A percentile compares a stretch with the other conserved stretches of the same genome.
Conservation (phyloP, 306 rosid species). For the Malus sieversii region DNA sequence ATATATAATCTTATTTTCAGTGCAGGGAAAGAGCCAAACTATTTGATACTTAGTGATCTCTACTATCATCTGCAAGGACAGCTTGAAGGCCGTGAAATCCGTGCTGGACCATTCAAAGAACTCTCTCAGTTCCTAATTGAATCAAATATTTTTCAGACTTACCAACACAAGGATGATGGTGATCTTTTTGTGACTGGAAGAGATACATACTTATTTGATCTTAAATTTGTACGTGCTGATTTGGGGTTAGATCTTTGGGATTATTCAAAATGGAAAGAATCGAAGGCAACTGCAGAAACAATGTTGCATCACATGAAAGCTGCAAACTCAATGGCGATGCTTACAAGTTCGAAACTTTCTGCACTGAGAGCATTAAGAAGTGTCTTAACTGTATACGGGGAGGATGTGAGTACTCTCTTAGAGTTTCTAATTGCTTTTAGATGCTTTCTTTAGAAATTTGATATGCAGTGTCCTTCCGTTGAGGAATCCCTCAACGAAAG, state of each 20-base stretch:
- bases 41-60: conserved; percentile 77
- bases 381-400: conserved; percentile 46
- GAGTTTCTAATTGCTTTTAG: conserved; percentile 9
- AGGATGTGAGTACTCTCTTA: conserved; percentile 54
- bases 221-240: conserved; percentile 50
- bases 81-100: conserved; percentile 82
- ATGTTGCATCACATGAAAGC: conserved; percentile 62
- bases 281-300: conserved; percentile 62
- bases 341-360: conserved; percentile 64
- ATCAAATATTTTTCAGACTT: conserved; percentile 41
- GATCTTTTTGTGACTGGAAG: conserved; percentile 39
- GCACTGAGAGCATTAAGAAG: conserved; percentile 58
- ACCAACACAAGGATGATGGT: conserved; percentile 44
- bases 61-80: conserved; percentile 90
- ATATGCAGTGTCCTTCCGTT: too few species aligned
- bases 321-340: conserved; percentile 55
- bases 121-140: conserved; percentile 56
- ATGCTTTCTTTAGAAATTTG: neutral
- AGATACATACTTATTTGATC: conserved; percentile 58
- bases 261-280: conserved; percentile 61
- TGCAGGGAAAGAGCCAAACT: conserved; percentile 65
- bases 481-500: too few species aligned
- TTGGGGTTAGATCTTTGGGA: conserved; percentile 78
- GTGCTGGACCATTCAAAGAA: conserved; percentile 75
- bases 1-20: conserved; percentile 31